Percentiles rank a stretch among this genome's conserved stretches.
Conservation (phyloP, 768 basidiomycete genomes). For the Phaffia australis region DNA sequence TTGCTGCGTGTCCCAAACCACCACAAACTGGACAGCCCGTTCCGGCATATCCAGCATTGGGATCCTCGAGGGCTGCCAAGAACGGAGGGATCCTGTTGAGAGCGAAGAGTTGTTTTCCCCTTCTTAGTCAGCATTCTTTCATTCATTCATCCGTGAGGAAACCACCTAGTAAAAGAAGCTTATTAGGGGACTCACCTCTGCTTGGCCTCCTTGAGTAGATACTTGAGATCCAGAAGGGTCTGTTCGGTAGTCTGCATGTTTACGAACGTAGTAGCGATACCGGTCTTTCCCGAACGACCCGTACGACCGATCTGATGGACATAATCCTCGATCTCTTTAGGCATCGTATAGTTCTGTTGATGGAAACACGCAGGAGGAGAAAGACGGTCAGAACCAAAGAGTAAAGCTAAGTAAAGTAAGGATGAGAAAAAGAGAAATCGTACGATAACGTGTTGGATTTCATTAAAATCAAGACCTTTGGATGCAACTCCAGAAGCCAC, state of each 20-base stretch:
- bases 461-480: slow-evolving; percentile 96
- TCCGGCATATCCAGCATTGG: slow-evolving; percentile 66
- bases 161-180: background rate
- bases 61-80: slow-evolving; percentile 78
- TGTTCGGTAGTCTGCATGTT: slow-evolving; percentile 97
- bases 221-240: slow-evolving; percentile 91
- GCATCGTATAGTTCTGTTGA: slow-evolving; percentile 78
- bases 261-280: slow-evolving; percentile 96
- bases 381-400: background rate
- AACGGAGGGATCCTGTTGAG: slow-evolving; percentile 77
- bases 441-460: slow-evolving; percentile 46
- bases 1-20: slow-evolving; percentile 85
- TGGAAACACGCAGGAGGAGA: background rate
- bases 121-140: no score
- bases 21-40: slow-evolving; percentile 92
- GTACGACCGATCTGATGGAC: slow-evolving; percentile 99
- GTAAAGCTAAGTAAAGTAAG: slow-evolving; percentile 69
- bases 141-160: no score
- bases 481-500: slow-evolving; percentile 96
- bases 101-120: slow-evolving; percentile 18
- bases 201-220: slow-evolving; percentile 89
- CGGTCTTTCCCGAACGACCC: slow-evolving; percentile 93
- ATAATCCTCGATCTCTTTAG: slow-evolving; percentile 99
- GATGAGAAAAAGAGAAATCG: background rate
- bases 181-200: slow-evolving; percentile 60